Conservation (phyloP, 768 basidiomycete species). For the Lepiota venenata region DNA sequence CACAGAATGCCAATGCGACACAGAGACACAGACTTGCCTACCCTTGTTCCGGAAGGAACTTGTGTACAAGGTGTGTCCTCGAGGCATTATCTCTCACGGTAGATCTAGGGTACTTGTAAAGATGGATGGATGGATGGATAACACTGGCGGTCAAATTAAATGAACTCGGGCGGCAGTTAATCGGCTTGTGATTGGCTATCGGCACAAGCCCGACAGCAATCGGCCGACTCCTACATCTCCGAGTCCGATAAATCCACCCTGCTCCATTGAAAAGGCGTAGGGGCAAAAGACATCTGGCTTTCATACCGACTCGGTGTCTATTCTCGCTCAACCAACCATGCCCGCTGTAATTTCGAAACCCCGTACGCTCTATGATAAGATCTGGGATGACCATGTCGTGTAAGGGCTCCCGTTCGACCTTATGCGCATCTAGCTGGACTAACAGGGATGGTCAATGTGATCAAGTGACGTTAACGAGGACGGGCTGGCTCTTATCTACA, state of each 20-base stretch:
- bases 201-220: constrained; percentile 8
- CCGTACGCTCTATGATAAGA: constrained; percentile 95
- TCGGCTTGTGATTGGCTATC: constrained; percentile 13
- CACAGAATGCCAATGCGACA: too few relatives aligned
- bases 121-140: background rate
- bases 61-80: background rate
- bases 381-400: constrained; percentile 97
- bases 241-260: background rate
- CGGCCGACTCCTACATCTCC: constrained; percentile 11
- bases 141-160: background rate
- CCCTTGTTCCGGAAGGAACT: background rate
- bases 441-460: constrained; percentile 10
- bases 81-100: background rate
- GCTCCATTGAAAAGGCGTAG: constrained; percentile 7
- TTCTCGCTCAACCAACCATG: constrained; percentile 25
- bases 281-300: constrained; percentile 9
- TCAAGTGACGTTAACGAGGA: constrained; percentile 68
- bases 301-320: constrained; percentile 10
- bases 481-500: constrained; percentile 80
- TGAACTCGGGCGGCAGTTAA: constrained; percentile 8
- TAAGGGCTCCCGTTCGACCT: constrained; percentile 32
- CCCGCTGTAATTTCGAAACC: constrained; percentile 46
- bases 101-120: too few relatives aligned
- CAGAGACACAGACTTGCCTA: background rate
- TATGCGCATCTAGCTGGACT: constrained; percentile 13